Conservation (phyloP, 805 yeast species). For the Wickerhamiella lipophila region DNA sequence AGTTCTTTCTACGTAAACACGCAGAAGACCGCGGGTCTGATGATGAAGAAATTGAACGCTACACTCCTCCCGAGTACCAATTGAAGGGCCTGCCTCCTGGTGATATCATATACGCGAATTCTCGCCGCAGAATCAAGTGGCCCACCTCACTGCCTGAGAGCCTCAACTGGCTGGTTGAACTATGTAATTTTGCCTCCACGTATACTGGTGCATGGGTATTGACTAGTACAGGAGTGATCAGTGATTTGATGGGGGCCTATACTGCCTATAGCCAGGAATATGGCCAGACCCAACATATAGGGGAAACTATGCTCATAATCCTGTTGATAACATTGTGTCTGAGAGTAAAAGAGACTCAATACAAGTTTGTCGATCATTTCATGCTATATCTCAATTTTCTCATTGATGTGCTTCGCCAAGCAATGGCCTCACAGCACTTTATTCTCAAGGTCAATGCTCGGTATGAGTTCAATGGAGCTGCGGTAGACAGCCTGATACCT, state of each 20-base stretch:
- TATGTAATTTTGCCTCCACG: not conserved
- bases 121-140: conserved; percentile 1
- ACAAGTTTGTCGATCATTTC: not conserved
- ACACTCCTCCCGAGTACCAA: conserved; percentile 18
- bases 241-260: conserved; percentile 1
- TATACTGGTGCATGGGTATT: conserved; percentile 6
- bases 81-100: not conserved
- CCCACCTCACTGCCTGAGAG: conserved; percentile 3
- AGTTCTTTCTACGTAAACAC: not conserved
- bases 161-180: not conserved
- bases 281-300: not conserved
- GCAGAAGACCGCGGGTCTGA: conserved; percentile 18
- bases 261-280: not conserved
- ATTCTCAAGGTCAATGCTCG: conserved; percentile 1
- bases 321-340: not conserved
- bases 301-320: not conserved
- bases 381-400: not conserved
- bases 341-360: conserved; percentile 2
- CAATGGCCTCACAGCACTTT: not conserved
- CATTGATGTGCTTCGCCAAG: not conserved
- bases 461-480: conserved; percentile 3
- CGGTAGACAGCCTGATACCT: not conserved
- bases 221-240: not conserved
- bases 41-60: conserved; percentile 22
- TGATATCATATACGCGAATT: not conserved